Conservation (phyloP, 225 moss, liverwort and hornwort species). For the Marchantia polymorpha region DNA sequence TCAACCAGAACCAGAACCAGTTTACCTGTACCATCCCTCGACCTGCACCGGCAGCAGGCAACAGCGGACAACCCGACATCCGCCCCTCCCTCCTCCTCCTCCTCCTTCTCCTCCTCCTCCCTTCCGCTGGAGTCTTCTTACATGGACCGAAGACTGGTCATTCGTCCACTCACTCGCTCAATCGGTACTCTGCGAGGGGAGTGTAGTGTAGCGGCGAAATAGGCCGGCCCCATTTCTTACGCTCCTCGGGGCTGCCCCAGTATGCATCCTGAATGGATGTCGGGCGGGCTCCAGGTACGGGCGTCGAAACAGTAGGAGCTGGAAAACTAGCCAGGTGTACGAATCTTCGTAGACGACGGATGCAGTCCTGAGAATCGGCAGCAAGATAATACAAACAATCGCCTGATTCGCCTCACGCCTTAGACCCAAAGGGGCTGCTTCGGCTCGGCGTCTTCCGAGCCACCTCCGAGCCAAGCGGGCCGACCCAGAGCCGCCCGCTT, state of each 20-base stretch:
- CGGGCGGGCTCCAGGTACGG: not conserved
- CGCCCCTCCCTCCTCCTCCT: not conserved
- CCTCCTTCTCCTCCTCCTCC: not conserved
- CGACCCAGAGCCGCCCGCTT: too few species aligned
- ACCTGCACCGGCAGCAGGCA: not conserved
- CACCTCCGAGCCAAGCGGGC: too few species aligned
- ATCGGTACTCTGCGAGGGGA: too few species aligned
- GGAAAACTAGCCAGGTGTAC: not conserved
- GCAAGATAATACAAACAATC: too few species aligned
- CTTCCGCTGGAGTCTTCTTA: too few species aligned
- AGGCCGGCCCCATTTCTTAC: not conserved
- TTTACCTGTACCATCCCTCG: conserved; percentile 18
- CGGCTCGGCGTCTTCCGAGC: too few species aligned
- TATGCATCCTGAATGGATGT: not conserved
- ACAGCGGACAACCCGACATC: conserved; percentile 12
- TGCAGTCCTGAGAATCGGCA: not conserved
- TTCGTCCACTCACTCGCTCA: too few species aligned
- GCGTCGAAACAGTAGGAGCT: not conserved
- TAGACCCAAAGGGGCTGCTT: too few species aligned
- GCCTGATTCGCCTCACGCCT: not conserved
- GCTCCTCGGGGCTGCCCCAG: too few species aligned
- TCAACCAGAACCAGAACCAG: not conserved
- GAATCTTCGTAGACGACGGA: not conserved
- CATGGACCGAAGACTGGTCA: not conserved
- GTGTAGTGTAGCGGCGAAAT: not conserved